Base-by-base conservation (phyloP, 192 early-diverging fungal species). In the Geranomyces michiganensis region DNA sequence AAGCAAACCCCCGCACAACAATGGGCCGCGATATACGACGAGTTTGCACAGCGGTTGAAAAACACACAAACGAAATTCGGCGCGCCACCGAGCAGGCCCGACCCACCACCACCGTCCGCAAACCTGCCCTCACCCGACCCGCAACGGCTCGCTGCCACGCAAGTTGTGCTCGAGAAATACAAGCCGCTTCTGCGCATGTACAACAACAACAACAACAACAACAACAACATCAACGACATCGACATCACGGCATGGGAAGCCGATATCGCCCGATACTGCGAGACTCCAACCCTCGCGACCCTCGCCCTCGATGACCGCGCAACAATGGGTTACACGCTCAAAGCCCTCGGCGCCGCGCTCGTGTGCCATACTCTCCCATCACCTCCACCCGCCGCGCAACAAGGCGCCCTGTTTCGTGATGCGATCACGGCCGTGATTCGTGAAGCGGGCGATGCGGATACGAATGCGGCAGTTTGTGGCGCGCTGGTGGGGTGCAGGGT, bases 381-480 rank as follows among this genome's bases (percentile, higher is more conserved):
- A 8, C 43, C 56, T 27, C 13, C 22, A 26, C 46, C 13, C 44
- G 10, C 53, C 9, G 17, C 56, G 4, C 46, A 33, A 8, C 67
- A 71, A 0, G 78, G 76, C 0, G 62, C 45, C 10, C 65, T 77
- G 7, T 85, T 87, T 58, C 76, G 74, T 2, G 76, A 72, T 0
- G 55, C 82, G 9, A 77, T 85, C 48, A 81, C 75, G 22, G 79
- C 76, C 21, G 32, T 87, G 22, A 74, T 69, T 1, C 55, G 84
- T 56, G 84, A 87, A 60, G 86, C 78, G 29, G 86, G 86, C 7
- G 83, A 85, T 70, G 81, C 85, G 9, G 85, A 87, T 65, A 87
- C 86, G n/a, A 87, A 87, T 63, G 78, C 68, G 7, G 77, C 84
- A 7, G 86, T 87, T 31, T 79, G 80, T 1, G 86, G 86, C 1